Conservation (phyloP, 1,284 basidiomycete genomes). For the Tetrapyrgos nigripes region DNA sequence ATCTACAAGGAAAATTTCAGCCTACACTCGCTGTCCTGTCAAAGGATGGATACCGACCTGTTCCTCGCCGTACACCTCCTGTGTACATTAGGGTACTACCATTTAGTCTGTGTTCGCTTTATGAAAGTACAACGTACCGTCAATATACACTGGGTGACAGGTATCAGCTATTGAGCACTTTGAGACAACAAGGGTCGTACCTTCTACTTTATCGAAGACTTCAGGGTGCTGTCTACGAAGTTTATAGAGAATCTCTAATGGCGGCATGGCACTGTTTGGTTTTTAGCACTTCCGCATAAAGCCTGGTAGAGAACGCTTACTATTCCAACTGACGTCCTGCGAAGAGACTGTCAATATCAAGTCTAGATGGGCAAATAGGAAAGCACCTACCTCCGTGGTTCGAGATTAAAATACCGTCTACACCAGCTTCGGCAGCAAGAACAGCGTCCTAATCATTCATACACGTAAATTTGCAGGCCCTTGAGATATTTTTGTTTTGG, state of each 20-base stretch:
- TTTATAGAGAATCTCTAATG: constrained; percentile 78
- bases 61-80: constrained; percentile 84
- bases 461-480: neutral
- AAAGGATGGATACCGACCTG: constrained; percentile 50
- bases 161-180: neutral
- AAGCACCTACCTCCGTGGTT: constrained; percentile 84
- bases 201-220: constrained; percentile 74
- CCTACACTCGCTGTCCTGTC: neutral
- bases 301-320: constrained; percentile 44
- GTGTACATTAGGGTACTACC: constrained; percentile 1
- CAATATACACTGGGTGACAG: constrained; percentile 67
- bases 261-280: constrained; percentile 62
- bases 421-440: constrained; percentile 86
- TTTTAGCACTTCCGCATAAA: neutral
- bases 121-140: constrained; percentile 57
- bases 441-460: constrained; percentile 69
- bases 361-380: constrained; percentile 11
- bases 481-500: neutral
- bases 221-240: constrained; percentile 77
- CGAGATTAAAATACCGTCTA: constrained; percentile 88
- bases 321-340: constrained; percentile 83
- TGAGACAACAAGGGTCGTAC: constrained; percentile 35
- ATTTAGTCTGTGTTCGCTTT: neutral
- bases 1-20: constrained; percentile 47
- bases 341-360: constrained; percentile 12